phyloP scores from a whole-genome alignment of 73 alveolate species.

The Paraurostyla sp. region DNA sequence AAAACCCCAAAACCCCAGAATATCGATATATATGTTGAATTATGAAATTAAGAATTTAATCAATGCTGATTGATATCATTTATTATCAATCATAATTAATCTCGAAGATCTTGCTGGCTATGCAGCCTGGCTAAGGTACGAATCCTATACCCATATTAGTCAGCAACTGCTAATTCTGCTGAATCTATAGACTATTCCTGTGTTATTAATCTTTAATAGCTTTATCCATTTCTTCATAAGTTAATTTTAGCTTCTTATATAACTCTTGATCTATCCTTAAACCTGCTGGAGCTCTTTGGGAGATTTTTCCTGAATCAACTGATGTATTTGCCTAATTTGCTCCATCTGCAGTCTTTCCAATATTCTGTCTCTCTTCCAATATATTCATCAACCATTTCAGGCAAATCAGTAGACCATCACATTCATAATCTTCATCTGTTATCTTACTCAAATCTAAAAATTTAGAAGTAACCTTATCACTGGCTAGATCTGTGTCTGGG shows the following conservation, averaged over 20 bases:
- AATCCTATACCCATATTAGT: too few relatives aligned
- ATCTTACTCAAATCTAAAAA: slow-evolving; percentile 28
- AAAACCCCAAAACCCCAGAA: too few relatives aligned
- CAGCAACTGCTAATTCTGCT: too few relatives aligned
- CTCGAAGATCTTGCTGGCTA: too few relatives aligned
- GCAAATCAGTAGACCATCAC: slow-evolving; percentile 43
- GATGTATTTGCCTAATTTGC: too few relatives aligned
- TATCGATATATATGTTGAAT: too few relatives aligned
- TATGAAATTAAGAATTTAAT: too few relatives aligned
- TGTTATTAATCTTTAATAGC: neutral
- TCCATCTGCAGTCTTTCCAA: neutral
- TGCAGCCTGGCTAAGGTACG: too few relatives aligned
- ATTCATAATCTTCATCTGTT: slow-evolving; percentile 49
- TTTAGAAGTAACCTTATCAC: neutral
- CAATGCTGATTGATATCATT: too few relatives aligned
- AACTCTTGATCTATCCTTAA: slow-evolving; percentile 13
- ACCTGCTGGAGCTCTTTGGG: slow-evolving; percentile 45
- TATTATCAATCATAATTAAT: too few relatives aligned
- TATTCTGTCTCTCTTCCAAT: slow-evolving; percentile 5
- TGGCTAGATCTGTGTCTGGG: slow-evolving; percentile 35
- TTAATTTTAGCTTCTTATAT: neutral
- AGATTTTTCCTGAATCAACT: slow-evolving; percentile 2
- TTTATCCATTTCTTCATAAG: slow-evolving; percentile 15
- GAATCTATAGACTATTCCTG: too few relatives aligned
- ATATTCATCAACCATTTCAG: slow-evolving; percentile 50